Base-by-base conservation (phyloP, 1,139 yeast genomes). In the Trichomonascaceae sp. region DNA sequence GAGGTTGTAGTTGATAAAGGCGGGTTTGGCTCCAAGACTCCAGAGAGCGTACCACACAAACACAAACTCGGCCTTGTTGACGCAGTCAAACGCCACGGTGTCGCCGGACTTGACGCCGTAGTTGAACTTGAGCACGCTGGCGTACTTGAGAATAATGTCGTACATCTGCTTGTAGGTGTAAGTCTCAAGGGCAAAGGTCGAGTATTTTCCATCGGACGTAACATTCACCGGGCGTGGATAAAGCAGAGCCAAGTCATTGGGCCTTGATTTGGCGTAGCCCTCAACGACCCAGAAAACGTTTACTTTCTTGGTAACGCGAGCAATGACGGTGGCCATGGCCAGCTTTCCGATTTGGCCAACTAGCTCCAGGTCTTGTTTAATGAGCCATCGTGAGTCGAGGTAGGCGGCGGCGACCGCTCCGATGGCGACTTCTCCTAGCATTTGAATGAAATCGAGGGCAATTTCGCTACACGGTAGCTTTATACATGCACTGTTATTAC, bases 11-110 rank as follows among this genome's bases (percentile, higher is more conserved):
- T 87, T 87, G 50, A 87, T 60, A 47, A 87, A 79, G 1, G 94
- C 85, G 0, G 96, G 96, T 13, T 69, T 58, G 1, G 95, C 95
- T 18, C 97, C 96, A 34, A 87, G 65, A 48, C 84, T 80, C 96
- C 96, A 85, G 35, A 81, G 59, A 0, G 95, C 78, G 42, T 81
- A 65, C 93, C 95, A 82, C 29, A 80, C 54, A 36, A 85, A 67
- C 17, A 85, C 56, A 48, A 81, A 82, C 44, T 84, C 63, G 1
- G 95, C 93, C 51, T 78, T 81, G 57, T 87, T 87, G 56, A 81
- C 78, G 51, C 75, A 79, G 47, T 77, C 77, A 34, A 87, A 51
- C 0, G 81, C 93, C 34, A 87, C 73, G n/a, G 75, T 68, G 44
- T 81, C 82, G 30, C 74, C 74, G 8, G 74, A 54, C 16, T 73